phyloP scores from a whole-genome alignment of 2,329 filamentous ascomycete genomes.

The Fonsecaea monophora region DNA sequence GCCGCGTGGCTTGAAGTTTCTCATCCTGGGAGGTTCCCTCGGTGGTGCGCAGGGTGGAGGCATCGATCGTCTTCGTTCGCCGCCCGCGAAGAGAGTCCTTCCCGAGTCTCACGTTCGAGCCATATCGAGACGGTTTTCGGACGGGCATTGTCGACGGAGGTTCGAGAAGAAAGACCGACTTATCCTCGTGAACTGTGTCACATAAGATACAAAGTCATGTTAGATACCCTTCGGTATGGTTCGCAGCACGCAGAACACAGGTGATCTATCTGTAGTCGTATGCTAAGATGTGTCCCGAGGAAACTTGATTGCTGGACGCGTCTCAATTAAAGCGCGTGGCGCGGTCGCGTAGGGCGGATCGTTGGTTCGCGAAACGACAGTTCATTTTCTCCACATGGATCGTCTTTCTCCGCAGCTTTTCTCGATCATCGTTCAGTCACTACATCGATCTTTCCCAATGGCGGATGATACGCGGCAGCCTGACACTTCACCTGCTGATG shows the following conservation, averaged over 20 bases:
- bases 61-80: constrained; percentile 77
- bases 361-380: background rate
- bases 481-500: constrained; percentile 16
- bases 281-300: too few relatives aligned
- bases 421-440: constrained; percentile 9
- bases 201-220: background rate
- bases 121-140: constrained; percentile 68
- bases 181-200: background rate
- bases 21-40: constrained; percentile 93
- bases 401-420: constrained; percentile 16
- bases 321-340: constrained; percentile 18
- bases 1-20: constrained; percentile 81
- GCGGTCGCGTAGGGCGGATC: constrained; percentile 8
- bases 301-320: background rate
- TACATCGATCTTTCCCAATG: constrained; percentile 41
- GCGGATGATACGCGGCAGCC: constrained; percentile 49
- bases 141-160: constrained; percentile 52
- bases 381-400: constrained; percentile 5
- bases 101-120: constrained; percentile 59
- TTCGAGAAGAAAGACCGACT: background rate
- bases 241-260: background rate
- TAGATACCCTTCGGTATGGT: background rate
- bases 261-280: too few relatives aligned
- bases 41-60: constrained; percentile 72
- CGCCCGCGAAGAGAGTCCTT: constrained; percentile 49